These are phyloP conservation scores for Ulmus americana DNA, from an alignment of 331 rosid species.

Conservation along the genomic window DNA sequence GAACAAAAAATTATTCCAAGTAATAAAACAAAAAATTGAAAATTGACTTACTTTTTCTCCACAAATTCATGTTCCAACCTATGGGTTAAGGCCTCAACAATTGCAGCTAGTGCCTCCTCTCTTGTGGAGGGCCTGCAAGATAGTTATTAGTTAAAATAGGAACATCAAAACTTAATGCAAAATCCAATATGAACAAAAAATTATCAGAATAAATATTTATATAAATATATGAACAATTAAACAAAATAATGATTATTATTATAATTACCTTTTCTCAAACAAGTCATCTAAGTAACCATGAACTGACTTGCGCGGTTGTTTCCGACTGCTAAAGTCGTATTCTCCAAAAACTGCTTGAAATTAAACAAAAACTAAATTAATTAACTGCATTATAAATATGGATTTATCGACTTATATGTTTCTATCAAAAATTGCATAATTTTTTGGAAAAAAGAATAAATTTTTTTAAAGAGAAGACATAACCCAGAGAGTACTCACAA, in stretches of 20 bases:
- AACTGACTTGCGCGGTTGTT: not conserved
- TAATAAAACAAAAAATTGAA: too few species aligned
- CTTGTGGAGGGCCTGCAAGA: conserved; percentile 17
- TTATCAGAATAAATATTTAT: too few species aligned
- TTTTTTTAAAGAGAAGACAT: too few species aligned
- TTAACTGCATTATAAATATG: too few species aligned
- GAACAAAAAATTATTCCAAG: not conserved
- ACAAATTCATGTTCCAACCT: conserved; percentile 5
- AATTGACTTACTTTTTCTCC: conserved; percentile 16
- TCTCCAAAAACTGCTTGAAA: too few species aligned
- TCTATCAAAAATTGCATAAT: too few species aligned
- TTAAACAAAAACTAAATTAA: too few species aligned
- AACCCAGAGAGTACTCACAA: too few species aligned
- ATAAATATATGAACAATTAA: too few species aligned
- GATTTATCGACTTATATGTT: too few species aligned
- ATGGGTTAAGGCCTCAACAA: conserved; percentile 3
- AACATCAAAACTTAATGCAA: conserved; percentile 8
- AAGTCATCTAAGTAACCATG: conserved; percentile 1
- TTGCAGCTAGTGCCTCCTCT: conserved; percentile 20
- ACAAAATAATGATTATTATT: not conserved
- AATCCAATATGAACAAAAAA: not conserved
- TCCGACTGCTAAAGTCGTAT: too few species aligned
- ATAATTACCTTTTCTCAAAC: conserved; percentile 12
- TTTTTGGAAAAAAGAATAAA: too few species aligned
- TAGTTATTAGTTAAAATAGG: not conserved